Evolutionary conservation across 1,284 basidiomycete genomes (phyloP), one percentile per base, ranked within the genome.

Genomic region (Chalciporus sp.): DNA sequence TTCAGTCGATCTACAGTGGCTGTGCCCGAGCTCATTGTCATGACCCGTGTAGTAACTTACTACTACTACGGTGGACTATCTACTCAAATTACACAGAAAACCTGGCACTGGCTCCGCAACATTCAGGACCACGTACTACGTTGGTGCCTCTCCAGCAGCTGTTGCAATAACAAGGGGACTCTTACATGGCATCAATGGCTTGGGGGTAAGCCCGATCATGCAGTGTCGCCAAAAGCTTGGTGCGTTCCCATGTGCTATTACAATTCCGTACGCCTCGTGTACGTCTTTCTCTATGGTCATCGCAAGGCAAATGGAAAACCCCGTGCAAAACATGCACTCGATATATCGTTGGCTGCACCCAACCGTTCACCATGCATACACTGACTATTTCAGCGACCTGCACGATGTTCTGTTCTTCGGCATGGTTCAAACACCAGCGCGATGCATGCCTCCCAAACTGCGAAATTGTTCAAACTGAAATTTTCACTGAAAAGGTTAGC

Each of bases 151-250:
- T n/a, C n/a, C n/a, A n/a, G n/a, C n/a, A n/a, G n/a, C n/a, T 7
- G 29, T 12, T 12, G 14, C 10, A 40, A 9, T n/a, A 17, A 5
- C 12, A 16, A 10, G 29, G 14, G n/a, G n/a, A n/a, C n/a, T n/a
- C n/a, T n/a, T n/a, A n/a, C n/a, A n/a, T n/a, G n/a, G n/a, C n/a
- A n/a, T n/a, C n/a, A n/a, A n/a, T n/a, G n/a, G n/a, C n/a, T n/a
- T n/a, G n/a, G n/a, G n/a, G n/a, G n/a, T n/a, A n/a, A n/a, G n/a
- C n/a, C n/a, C n/a, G n/a, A n/a, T n/a, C n/a, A n/a, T n/a, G n/a
- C n/a, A n/a, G n/a, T 57, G 77, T 46, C 76, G 74, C 78, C 77
- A 82, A 63, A 81, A 82, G 19, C 69, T 66, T 3, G 79, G 77
- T 26, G 73, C 71, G 45, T 55, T 59, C 23, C 65, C 64, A 47